Evolutionary conservation across 768 basidiomycete species (phyloP), one percentile per base, ranked within the genome.

Genomic region (Lactarius hengduanensis): DNA sequence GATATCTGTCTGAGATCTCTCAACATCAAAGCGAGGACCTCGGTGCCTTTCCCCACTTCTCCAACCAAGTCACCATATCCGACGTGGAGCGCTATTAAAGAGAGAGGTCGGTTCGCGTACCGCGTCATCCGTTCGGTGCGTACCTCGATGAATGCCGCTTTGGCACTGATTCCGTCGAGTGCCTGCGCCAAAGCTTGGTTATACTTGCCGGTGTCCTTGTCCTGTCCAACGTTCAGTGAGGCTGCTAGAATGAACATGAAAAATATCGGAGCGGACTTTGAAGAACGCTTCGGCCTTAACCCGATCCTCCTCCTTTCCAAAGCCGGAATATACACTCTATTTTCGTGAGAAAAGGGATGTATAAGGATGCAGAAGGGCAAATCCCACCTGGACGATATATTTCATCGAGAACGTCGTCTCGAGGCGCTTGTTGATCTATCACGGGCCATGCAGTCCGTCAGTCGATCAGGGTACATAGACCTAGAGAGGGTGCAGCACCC

Each of bases 401-500:
- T 66, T 67, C 57, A 63, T 64, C 26, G 59, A 26, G 57, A 59
- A 65, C 6, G 67, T 70, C 36, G 30, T 68, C 57, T 68, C 69
- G 32, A 69, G 62, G 22, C 69, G 69, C 20, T 53, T 54, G 34
- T 63, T 38, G 1, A 69, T 57, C 69, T 69, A 58, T 11, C 13
- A 36, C 13, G 22, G 1, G 30, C 3, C 40, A 50, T 11, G 18
- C 22, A 7, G 6, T 38, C 26, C 41, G 8, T 62, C 62, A 58
- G 45, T 38, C n/a, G 18, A 20, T 53, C 50, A 9, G 30, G 10
- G 0, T 8, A 22, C 3, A 57, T 10, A 43, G 18, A 22, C n/a
- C n/a, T 41, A 55, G 0, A 11, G 34, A 32, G 1, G 2, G 11
- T 8, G 59, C 36, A 77, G 7, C 30, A 26, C 86, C 71, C 72